phyloP scores from a whole-genome alignment of 352 stramenopile species.

The Phytophthora capsici region DNA sequence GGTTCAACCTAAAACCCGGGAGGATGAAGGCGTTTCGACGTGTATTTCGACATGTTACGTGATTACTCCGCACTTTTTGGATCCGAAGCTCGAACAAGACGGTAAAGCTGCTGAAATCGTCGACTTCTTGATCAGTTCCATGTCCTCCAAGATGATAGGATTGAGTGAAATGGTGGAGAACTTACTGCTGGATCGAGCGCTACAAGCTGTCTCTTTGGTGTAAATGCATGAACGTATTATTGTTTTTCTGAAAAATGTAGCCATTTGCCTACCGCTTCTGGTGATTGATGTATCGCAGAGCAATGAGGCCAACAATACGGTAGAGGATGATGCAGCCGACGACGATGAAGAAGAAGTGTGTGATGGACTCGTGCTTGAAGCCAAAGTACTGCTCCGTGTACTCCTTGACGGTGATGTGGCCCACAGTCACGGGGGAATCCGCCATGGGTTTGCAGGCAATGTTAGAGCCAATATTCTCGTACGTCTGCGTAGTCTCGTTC shows the following conservation, averaged over 20 bases:
- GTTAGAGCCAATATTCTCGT: constrained; percentile 24
- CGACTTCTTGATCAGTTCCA: constrained; percentile 44
- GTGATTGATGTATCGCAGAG: constrained; percentile 28
- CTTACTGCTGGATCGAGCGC: constrained; percentile 31
- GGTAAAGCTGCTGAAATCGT: constrained; percentile 34
- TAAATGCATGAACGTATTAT: too few species aligned
- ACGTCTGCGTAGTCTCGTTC: constrained; percentile 12
- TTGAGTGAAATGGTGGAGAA: constrained; percentile 55
- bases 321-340: constrained; percentile 37
- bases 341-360: constrained; percentile 33
- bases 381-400: constrained; percentile 19
- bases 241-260: not conserved
- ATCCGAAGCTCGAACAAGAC: constrained; percentile 33
- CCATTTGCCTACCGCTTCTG: constrained; percentile 30
- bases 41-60: constrained; percentile 57
- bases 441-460: constrained; percentile 31
- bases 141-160: constrained; percentile 36
- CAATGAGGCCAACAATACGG: constrained; percentile 32
- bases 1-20: constrained; percentile 33
- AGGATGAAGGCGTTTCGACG: constrained; percentile 28
- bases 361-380: constrained; percentile 26
- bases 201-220: constrained; percentile 3
- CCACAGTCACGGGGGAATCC: constrained; percentile 19
- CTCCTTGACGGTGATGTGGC: constrained; percentile 25
- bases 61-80: constrained; percentile 49